These are phyloP conservation scores for Tricholoma furcatifolium DNA, from an alignment of 768 basidiomycete genomes.

Conservation along the genomic window DNA sequence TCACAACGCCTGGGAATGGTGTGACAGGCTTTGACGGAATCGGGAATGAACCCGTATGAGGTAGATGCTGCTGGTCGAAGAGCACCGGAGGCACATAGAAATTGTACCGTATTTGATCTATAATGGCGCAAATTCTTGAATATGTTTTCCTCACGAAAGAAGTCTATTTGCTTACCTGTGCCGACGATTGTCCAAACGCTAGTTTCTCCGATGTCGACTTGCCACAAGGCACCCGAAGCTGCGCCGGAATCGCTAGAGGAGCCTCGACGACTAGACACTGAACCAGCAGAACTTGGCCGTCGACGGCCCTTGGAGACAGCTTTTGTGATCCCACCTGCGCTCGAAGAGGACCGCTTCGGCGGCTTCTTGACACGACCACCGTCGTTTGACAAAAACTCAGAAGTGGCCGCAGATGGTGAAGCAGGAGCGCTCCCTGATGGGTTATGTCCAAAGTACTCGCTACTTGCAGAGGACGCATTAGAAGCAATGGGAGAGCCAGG, in stretches of 20 bases:
- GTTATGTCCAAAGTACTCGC: slow-evolving; percentile 66
- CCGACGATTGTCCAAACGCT: slow-evolving; percentile 95
- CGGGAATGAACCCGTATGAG: slow-evolving; percentile 71
- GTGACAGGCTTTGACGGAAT: slow-evolving; percentile 82
- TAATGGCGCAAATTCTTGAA: not conserved
- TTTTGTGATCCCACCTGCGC: slow-evolving; percentile 59
- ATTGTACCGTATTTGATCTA: slow-evolving; percentile 91
- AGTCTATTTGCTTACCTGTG: slow-evolving; percentile 54
- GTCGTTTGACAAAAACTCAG: slow-evolving; percentile 76
- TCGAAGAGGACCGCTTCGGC: slow-evolving; percentile 70
- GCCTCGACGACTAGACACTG: slow-evolving; percentile 64
- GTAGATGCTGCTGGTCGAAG: slow-evolving; percentile 77
- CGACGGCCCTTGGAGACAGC: slow-evolving; percentile 58
- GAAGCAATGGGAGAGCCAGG: slow-evolving; percentile 72
- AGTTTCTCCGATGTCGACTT: slow-evolving; percentile 89
- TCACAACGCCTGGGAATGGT: slow-evolving; percentile 83
- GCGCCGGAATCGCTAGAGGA: slow-evolving; percentile 66
- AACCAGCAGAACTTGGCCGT: slow-evolving; percentile 76
- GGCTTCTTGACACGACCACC: slow-evolving; percentile 80
- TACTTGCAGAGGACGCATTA: slow-evolving; percentile 51
- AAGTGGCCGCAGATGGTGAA: slow-evolving; percentile 57
- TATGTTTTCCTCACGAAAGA: not conserved
- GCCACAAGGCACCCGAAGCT: slow-evolving; percentile 81
- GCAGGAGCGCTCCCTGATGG: slow-evolving; percentile 64
- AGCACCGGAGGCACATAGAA: slow-evolving; percentile 88